A percentile compares a stretch with the other conserved stretches of the same genome.
These are phyloP conservation scores for Verticillium albo-atrum DNA, from an alignment of 2,329 filamentous ascomycete genomes.

Conservation along the genomic window DNA sequence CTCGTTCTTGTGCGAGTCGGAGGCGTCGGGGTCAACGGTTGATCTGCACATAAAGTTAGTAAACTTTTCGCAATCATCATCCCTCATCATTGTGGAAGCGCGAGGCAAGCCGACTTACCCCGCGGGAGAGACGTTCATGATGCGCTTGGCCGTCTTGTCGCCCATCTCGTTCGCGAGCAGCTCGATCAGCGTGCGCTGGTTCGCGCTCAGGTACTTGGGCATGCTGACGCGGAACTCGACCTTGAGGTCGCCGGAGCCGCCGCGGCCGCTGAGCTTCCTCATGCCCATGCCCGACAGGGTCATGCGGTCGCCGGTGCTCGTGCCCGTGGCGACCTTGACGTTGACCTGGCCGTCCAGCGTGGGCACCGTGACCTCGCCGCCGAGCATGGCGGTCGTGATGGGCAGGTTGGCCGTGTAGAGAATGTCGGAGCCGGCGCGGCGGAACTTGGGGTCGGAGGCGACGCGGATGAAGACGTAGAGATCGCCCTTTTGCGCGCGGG, in stretches of 20 bases:
- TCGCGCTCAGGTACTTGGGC: conserved; percentile 89
- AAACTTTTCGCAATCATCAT: not conserved
- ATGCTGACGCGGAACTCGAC: conserved; percentile 94
- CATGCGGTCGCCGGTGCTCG: conserved; percentile 86
- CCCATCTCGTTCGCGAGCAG: conserved; percentile 96
- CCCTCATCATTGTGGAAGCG: no score
- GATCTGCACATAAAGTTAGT: conserved; percentile 7
- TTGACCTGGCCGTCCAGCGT: conserved; percentile 88
- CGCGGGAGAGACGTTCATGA: conserved; percentile 72
- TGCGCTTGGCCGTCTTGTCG: conserved; percentile 84
- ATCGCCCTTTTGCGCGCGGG: conserved; percentile 71
- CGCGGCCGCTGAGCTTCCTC: conserved; percentile 71
- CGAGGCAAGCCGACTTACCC: conserved; percentile 39
- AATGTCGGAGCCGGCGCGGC: conserved; percentile 80
- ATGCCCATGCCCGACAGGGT: conserved; percentile 90
- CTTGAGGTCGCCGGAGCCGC: conserved; percentile 73
- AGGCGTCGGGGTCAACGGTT: conserved; percentile 16
- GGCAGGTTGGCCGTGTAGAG: conserved; percentile 89
- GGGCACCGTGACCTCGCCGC: conserved; percentile 83
- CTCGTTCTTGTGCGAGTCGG: conserved; percentile 67
- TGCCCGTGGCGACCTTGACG: conserved; percentile 87
- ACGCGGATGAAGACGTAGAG: conserved; percentile 89
- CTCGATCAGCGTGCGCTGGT: conserved; percentile 89
- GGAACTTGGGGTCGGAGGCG: conserved; percentile 85
- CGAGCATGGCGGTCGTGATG: conserved; percentile 86